phyloP scores from a whole-genome alignment of 768 basidiomycete species.

The Holtermannia corniformis region DNA sequence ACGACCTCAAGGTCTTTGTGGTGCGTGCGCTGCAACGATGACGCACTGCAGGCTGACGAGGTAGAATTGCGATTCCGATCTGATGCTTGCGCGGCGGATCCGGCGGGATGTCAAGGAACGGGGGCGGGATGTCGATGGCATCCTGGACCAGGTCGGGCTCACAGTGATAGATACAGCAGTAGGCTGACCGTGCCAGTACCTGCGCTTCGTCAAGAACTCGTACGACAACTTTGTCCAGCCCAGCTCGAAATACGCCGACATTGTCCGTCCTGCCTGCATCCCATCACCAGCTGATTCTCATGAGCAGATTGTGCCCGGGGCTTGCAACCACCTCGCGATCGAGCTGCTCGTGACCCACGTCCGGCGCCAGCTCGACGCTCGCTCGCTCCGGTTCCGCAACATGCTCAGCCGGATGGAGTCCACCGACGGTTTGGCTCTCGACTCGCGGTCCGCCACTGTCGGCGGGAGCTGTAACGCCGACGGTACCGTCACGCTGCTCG shows the following conservation, averaged over 20 bases:
- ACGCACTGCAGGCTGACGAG: not conserved
- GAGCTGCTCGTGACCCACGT: slow-evolving; percentile 89
- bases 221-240: slow-evolving; percentile 91
- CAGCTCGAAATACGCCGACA: slow-evolving; percentile 76
- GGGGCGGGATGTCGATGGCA: slow-evolving; percentile 71
- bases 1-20: slow-evolving; percentile 69
- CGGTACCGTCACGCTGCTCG: slow-evolving; percentile 54
- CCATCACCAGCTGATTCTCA: not conserved
- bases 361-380: slow-evolving; percentile 68
- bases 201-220: slow-evolving; percentile 88
- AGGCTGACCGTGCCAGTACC: slow-evolving; percentile 46
- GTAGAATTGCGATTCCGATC: slow-evolving; percentile 61
- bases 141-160: slow-evolving; percentile 61
- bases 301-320: slow-evolving; percentile 87
- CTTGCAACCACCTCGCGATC: slow-evolving; percentile 78
- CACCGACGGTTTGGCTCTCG: slow-evolving; percentile 11
- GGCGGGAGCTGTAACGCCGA: slow-evolving; percentile 12
- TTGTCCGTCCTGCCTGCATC: slow-evolving; percentile 47
- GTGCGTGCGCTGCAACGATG: slow-evolving; percentile 11
- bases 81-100: slow-evolving; percentile 93
- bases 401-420: slow-evolving; percentile 51
- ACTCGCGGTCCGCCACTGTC: slow-evolving; percentile 10
- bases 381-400: slow-evolving; percentile 61
- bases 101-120: slow-evolving; percentile 79
- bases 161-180: not conserved